These are phyloP conservation scores for Hymenoscyphus infarciens DNA, from an alignment of 2,329 filamentous ascomycete genomes.

Conservation along the genomic window DNA sequence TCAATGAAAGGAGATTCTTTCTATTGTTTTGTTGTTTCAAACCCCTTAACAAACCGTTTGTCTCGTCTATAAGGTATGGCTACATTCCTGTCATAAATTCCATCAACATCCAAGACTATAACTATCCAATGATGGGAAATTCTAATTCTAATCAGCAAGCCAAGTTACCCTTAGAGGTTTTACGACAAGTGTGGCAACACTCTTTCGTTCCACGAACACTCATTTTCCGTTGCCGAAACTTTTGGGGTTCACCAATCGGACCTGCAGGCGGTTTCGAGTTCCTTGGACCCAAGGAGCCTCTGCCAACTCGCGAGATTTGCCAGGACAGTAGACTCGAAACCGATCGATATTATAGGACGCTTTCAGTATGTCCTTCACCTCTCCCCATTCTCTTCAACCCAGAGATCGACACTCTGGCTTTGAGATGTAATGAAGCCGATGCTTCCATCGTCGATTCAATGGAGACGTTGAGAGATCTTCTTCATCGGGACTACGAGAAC, in stretches of 20 bases:
- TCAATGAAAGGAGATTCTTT: too few relatives aligned
- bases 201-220: neutral
- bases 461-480: neutral
- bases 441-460: neutral
- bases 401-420: neutral
- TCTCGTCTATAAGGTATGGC: too few relatives aligned
- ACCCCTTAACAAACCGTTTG: too few relatives aligned
- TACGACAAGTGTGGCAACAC: neutral
- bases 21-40: too few relatives aligned
- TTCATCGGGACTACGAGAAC: neutral
- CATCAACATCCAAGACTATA: too few relatives aligned
- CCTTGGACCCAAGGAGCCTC: neutral
- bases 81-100: too few relatives aligned
- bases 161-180: neutral
- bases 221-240: neutral
- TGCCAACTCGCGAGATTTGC: neutral
- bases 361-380: neutral
- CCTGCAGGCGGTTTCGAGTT: neutral
- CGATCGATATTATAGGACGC: neutral
- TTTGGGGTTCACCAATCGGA: neutral
- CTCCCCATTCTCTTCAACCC: neutral
- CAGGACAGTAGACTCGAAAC: neutral
- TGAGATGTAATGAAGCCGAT: neutral
- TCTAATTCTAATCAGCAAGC: neutral
- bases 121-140: too few relatives aligned